Evolutionary conservation across 805 yeast genomes (phyloP), one percentile per base, ranked within the genome.

Genomic region (Yarrowia alimentaria): DNA sequence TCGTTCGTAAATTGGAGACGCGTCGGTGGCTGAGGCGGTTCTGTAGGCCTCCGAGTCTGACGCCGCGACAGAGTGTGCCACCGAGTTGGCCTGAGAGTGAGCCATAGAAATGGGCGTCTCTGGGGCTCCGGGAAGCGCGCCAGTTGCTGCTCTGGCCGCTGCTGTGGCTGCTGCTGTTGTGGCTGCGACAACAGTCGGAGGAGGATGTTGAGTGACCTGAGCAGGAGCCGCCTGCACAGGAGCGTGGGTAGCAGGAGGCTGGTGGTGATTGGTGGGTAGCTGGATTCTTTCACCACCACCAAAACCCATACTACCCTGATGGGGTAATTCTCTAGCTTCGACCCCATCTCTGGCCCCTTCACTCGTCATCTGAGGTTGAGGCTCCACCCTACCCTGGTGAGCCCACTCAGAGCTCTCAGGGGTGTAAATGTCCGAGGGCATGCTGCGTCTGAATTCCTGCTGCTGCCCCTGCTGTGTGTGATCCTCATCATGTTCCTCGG

Each of bases 1-100:
- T 10, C 30, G 50, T 13, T 30, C 50, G 22, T 43, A 28, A 5
- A 28, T 25, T 6, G 50, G 50, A 9, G 50, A 43, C 3, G 37
- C 35, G 16, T 43, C 50, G 1, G 50, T 43, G 9, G 50, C 9
- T 5, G 50, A 24, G 4, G 29, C 35, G 3, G 50, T 43, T 9
- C 29, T n/a, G 22, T 43, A 43, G 6, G 37, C 50, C n/a, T 43
- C 50, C 4, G 50, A 30, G 12, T 43, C 50, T 22, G 50, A 43
- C 13, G 28, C 49, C 3, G 49, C 33, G 2, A 40, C 47, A 5
- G 47, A 40, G 28, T 32, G 47, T 26, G 47, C 47, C 13, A 19
- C 33, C 3, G 47, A 40, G 5, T 20, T 32, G 6, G 9, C n/a
- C 22, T 26, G 25, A 4, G 33, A 19, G 33, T 40, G 47, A 6